Conservation (phyloP, 2,329 filamentous ascomycete genomes). For the Pseudogymnoascus sp. region DNA sequence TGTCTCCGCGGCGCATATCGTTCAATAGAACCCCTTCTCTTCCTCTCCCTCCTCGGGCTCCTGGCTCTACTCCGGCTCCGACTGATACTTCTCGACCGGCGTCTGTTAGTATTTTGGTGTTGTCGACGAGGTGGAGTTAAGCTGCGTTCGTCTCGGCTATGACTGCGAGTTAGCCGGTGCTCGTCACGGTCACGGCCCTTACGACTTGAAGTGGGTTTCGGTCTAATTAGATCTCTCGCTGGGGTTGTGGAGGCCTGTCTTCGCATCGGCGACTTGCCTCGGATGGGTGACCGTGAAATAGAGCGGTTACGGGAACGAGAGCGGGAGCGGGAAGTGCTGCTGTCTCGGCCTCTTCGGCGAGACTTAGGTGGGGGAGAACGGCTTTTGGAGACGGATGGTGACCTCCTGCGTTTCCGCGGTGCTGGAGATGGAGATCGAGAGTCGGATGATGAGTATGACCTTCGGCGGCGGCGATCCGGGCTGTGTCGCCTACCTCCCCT, state of each 20-base stretch:
- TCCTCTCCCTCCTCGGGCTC: conserved; percentile 20
- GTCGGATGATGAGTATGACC: conserved; percentile 20
- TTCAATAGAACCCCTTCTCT: conserved; percentile 27
- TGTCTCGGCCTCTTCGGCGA: conserved; percentile 19
- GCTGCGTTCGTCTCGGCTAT: conserved; percentile 24
- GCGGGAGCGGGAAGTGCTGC: conserved; percentile 26
- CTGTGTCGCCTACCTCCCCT: conserved; percentile 24
- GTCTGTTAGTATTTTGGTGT: conserved; percentile 21
- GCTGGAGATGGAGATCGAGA: conserved; percentile 19
- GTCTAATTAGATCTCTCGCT: conserved; percentile 10
- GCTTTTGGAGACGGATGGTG: conserved; percentile 23
- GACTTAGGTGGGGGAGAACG: conserved; percentile 24
- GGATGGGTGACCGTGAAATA: conserved; percentile 4
- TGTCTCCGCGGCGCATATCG: conserved; percentile 35
- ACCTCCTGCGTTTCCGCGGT: conserved; percentile 25
- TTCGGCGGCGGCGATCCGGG: conserved; percentile 24
- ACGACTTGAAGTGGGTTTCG: conserved; percentile 16
- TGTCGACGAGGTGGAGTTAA: conserved; percentile 24
- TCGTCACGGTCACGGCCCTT: conserved; percentile 24
- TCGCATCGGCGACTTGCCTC: conserved; percentile 6
- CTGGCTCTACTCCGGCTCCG: neutral
- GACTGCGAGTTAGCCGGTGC: conserved; percentile 28
- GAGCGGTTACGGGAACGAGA: conserved; percentile 18
- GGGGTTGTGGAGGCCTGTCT: neutral
- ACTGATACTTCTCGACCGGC: conserved; percentile 19